Percentiles rank a stretch among this genome's conserved stretches.
These are phyloP conservation scores for Mrakia gelida DNA, from an alignment of 768 basidiomycete species.

Conservation along the genomic window DNA sequence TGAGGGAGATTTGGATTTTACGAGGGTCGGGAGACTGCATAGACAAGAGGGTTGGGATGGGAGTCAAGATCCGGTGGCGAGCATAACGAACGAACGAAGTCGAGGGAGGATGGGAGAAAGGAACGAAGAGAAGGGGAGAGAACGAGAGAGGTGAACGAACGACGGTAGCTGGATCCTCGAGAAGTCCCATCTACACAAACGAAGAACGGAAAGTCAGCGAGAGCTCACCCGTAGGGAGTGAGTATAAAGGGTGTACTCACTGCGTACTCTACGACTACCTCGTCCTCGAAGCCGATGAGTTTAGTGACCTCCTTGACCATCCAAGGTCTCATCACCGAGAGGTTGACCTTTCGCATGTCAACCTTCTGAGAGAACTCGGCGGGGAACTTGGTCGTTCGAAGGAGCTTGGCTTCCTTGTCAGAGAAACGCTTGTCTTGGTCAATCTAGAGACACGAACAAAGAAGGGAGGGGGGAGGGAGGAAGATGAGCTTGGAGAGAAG, in stretches of 20 bases:
- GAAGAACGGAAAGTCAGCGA: neutral
- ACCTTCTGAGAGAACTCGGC: slow-evolving; percentile 87
- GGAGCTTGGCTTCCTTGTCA: slow-evolving; percentile 86
- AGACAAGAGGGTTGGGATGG: too few species aligned
- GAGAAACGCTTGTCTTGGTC: slow-evolving; percentile 81
- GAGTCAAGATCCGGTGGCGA: too few species aligned
- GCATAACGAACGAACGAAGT: too few species aligned
- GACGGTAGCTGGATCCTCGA: slow-evolving; percentile 80
- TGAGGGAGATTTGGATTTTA: slow-evolving; percentile 92
- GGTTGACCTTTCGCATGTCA: slow-evolving; percentile 91
- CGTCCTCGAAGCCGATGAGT: slow-evolving; percentile 90
- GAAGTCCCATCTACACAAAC: slow-evolving; percentile 60
- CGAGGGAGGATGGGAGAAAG: neutral
- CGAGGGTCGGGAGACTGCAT: slow-evolving; percentile 87
- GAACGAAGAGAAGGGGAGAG: too few species aligned
- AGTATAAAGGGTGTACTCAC: slow-evolving; percentile 1
- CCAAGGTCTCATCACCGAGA: slow-evolving; percentile 90
- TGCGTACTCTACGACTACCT: slow-evolving; percentile 93
- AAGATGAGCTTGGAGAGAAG: neutral
- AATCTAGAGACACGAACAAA: neutral
- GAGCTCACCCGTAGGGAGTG: neutral
- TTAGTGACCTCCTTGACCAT: slow-evolving; percentile 87
- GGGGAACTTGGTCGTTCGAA: slow-evolving; percentile 87
- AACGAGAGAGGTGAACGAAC: slow-evolving; percentile 51
- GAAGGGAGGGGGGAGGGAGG: too few species aligned